These are phyloP conservation scores for Trametes sanguinea DNA, from an alignment of 768 basidiomycete species.

Conservation along the genomic window DNA sequence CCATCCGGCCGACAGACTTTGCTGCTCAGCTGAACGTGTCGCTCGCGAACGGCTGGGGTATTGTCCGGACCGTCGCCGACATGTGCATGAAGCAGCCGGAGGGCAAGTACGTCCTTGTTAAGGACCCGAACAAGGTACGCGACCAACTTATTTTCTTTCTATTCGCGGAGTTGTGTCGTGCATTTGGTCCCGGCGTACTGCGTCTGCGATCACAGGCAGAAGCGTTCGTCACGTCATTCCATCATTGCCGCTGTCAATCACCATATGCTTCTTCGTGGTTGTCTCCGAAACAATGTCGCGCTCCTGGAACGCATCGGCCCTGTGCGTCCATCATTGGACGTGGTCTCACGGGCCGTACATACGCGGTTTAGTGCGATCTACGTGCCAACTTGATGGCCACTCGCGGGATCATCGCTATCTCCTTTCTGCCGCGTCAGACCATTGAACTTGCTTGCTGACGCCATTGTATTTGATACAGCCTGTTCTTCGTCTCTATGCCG, in stretches of 20 bases:
- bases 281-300: not conserved
- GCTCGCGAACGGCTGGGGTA: conserved; percentile 96
- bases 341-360: not conserved
- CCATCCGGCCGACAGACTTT: conserved; percentile 93
- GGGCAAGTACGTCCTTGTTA: conserved; percentile 96
- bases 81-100: conserved; percentile 96
- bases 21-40: conserved; percentile 95
- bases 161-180: not conserved
- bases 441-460: conserved; percentile 7
- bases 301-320: conserved; percentile 9
- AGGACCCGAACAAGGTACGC: conserved; percentile 95
- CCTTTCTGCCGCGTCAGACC: conserved; percentile 21
- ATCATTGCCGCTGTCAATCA: conserved; percentile 13
- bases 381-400: not conserved
- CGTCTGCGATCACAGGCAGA: not conserved
- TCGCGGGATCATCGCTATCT: conserved; percentile 13
- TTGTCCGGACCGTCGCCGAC: conserved; percentile 93
- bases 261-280: not conserved
- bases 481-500: conserved; percentile 89
- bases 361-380: conserved; percentile 10
- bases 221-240: conserved; percentile 12
- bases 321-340: conserved; percentile 13
- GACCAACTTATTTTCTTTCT: not conserved
- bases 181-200: not conserved
- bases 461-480: conserved; percentile 53